Evolutionary conservation across 805 yeast species (phyloP), one percentile per base, ranked within the genome.

Genomic region (Candida morakotiae): DNA sequence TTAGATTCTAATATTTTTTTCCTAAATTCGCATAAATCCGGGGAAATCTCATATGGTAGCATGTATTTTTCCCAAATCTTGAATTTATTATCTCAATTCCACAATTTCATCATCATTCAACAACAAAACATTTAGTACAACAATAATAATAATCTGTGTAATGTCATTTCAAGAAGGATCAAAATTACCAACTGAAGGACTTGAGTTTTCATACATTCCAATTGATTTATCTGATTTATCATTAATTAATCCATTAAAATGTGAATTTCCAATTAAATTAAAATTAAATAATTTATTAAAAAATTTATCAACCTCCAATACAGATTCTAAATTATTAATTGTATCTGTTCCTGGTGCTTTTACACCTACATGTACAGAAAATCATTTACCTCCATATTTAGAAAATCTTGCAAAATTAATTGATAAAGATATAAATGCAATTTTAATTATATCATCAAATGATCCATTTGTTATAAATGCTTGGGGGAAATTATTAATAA

Each of bases 321-420:
- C 42, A 1, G 48, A 51, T 21, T 50, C 55, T 17, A 56, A 54
- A 30, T 49, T 62, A 5, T 48, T 64, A 33, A 45, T 66, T 32
- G 67, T 67, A 15, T 49, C 69, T 9, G 69, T 66, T 20, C 73
- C 73, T 6, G 71, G 69, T 19, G 68, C 70, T 2, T 66, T 65
- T 50, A 63, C 71, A 7, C 71, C 72, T n/a, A 55, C 68, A 2
- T 67, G 73, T 42, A 66, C 71, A 17, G 72, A 64, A 44, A 55
- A 60, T 46, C 73, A 67, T 50, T 55, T 67, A 32, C 73, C 73
- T 5, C 66, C 62, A 14, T 57, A 49, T 45, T 53, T 67, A 44
- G 31, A 42, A 16, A 48, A 63, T 42, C 52, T 64, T 48, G 47
- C 44, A 13, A 37, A 52, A 19, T 53, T 67, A 45, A 51, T 49